Percentiles rank a stretch among this genome's conserved stretches.
Evolutionary conservation across 1,284 basidiomycete species (phyloP).

Genomic region (Sanghuangporus sanghuang): DNA sequence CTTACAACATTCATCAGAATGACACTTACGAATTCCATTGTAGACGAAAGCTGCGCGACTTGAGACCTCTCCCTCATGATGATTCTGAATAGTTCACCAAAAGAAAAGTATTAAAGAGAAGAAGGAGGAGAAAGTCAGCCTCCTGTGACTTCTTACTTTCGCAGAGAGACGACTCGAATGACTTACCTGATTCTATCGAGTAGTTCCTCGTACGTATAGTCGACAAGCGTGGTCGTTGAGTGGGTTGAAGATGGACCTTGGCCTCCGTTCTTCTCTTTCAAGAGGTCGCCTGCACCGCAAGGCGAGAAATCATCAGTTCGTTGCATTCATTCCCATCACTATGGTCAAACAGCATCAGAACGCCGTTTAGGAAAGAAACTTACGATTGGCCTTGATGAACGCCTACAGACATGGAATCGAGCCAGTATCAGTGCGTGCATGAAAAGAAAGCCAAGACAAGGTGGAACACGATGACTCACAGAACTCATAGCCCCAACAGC

Average conservation of each 20-base stretch:
- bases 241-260: no score
- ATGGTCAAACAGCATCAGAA: no score
- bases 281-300: background rate
- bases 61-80: background rate
- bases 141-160: no score
- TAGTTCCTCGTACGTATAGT: constrained; percentile 1
- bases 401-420: background rate
- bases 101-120: background rate
- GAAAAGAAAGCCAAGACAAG: background rate
- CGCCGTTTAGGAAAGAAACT: background rate
- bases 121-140: background rate
- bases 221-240: background rate
- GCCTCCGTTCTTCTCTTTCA: background rate
- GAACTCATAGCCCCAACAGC: constrained; percentile 88
- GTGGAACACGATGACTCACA: constrained; percentile 34
- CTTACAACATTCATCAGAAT: background rate
- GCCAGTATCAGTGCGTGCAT: background rate
- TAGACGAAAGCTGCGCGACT: constrained; percentile 9
- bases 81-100: background rate
- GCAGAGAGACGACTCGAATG: background rate
- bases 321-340: background rate
- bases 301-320: background rate
- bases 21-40: constrained; percentile 7
- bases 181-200: background rate
- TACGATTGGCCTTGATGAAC: constrained; percentile 7